Evolutionary conservation across 257 asterid species (phyloP), one percentile per base, ranked within the genome.

Genomic region (Solanum virginianum): DNA sequence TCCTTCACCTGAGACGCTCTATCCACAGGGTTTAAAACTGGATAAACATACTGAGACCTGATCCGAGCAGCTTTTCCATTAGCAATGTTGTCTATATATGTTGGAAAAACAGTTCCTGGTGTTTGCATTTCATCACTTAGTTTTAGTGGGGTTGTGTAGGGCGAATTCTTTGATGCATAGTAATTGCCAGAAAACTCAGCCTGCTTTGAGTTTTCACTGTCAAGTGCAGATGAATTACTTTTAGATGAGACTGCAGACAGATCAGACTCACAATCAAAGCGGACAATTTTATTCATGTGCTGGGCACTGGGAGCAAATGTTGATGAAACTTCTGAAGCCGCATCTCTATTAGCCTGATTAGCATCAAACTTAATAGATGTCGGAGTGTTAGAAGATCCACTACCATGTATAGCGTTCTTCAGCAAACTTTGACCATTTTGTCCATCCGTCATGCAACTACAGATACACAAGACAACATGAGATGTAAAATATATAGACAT

Each of bases 61-160:
- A 92, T 89, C 86, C 91, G 89, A 49, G 87, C 57, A 72, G 85
- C 74, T 86, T 89, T 94, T 53, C 90, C 91, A 85, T 89, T 90
- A 14, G 88, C 92, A 74, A 72, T 62, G 26, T 87, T 83, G 88
- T 94, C 88, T 83, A 88, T 45, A 84, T 91, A 88, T 82, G 92
- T 87, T 72, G 99, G 94, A 86, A 92, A 95, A 85, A 90, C 93
- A 88, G 99, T 93, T 63, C 98, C 99, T 45, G 99, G 98, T 20
- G 98, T 94, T 86, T 94, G 95, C 98, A 95, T 92, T 90, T 93
- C 98, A 87, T 92, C 97, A 60, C 89, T 89, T 77, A 96, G 86
- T 86, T 93, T 94, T 83, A 92, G 83, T 6, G 99, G 99, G 54
- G 98, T 96, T 47, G 96, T 93, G 86, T 92, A 87, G 69, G 98